These are phyloP conservation scores for Caryopteris hybrid DNA, from an alignment of 305 asterid species.

Conservation along the genomic window DNA sequence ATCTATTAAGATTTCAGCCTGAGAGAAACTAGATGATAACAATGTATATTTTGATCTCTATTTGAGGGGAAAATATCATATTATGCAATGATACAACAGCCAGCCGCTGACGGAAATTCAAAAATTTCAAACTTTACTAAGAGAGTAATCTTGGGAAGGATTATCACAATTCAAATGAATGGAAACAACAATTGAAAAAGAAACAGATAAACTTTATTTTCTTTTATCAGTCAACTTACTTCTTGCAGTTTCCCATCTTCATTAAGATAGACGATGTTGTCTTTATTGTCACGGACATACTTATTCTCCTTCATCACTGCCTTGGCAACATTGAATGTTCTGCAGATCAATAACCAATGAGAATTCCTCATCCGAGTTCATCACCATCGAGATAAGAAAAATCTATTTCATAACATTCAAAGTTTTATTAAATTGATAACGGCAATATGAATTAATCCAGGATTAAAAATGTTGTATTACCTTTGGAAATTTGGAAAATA, in stretches of 20 bases:
- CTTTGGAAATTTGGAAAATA: slow-evolving; percentile 75
- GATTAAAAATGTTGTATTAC: slow-evolving; percentile 33
- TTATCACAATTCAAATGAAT: slow-evolving; percentile 8
- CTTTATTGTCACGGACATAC: slow-evolving; percentile 67
- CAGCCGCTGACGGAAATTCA: neutral
- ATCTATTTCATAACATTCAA: neutral
- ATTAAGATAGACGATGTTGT: slow-evolving; percentile 59
- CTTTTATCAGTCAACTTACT: slow-evolving; percentile 43
- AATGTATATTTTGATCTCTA: neutral
- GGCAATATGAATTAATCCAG: neutral
- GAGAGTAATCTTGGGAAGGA: slow-evolving; percentile 4
- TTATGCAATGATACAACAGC: neutral
- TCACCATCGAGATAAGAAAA: slow-evolving; percentile 1
- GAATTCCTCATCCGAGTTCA: slow-evolving; percentile 8
- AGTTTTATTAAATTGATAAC: neutral
- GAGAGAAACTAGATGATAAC: slow-evolving; percentile 4
- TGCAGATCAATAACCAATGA: slow-evolving; percentile 36
- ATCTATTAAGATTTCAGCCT: neutral
- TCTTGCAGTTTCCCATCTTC: slow-evolving; percentile 72
- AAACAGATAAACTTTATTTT: neutral
- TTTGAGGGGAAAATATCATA: neutral
- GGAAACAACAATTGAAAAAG: neutral
- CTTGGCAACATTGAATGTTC: slow-evolving; percentile 75
- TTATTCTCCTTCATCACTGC: slow-evolving; percentile 65
- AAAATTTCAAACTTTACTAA: neutral